Conservation (phyloP, 192 early-diverging fungal species). For the Radiomyces spectabilis region DNA sequence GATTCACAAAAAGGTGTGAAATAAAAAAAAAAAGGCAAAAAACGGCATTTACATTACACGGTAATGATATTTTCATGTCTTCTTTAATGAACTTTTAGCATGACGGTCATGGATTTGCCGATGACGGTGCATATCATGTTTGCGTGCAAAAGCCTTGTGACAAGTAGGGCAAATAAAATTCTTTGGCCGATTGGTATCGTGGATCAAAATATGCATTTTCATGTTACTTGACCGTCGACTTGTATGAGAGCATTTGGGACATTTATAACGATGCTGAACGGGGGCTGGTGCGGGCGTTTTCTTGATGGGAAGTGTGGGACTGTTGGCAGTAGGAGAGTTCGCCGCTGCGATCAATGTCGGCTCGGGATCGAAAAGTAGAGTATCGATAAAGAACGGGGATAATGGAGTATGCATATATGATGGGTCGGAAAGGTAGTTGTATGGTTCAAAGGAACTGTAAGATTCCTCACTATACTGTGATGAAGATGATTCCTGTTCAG, state of each 20-base stretch:
- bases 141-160: slow-evolving; percentile 48
- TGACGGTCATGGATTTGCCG: background rate
- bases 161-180: slow-evolving; percentile 46
- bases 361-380: background rate
- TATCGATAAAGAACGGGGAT: background rate
- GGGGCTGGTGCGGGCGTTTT: slow-evolving; percentile 27
- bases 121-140: slow-evolving; percentile 62
- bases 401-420: background rate
- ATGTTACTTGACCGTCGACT: slow-evolving; percentile 60
- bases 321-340: no score
- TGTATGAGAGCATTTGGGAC: slow-evolving; percentile 35
- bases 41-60: no score
- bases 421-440: background rate
- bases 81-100: no score
- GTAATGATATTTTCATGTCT: no score
- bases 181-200: slow-evolving; percentile 51
- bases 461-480: no score
- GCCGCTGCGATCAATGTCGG: background rate
- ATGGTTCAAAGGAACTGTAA: background rate
- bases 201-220: slow-evolving; percentile 50
- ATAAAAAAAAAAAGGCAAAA: no score
- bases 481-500: no score
- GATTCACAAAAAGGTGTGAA: no score
- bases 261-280: slow-evolving; percentile 33
- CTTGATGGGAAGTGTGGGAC: no score